phyloP scores from a whole-genome alignment of 495 filamentous ascomycete species.

The Poronia punctata region DNA sequence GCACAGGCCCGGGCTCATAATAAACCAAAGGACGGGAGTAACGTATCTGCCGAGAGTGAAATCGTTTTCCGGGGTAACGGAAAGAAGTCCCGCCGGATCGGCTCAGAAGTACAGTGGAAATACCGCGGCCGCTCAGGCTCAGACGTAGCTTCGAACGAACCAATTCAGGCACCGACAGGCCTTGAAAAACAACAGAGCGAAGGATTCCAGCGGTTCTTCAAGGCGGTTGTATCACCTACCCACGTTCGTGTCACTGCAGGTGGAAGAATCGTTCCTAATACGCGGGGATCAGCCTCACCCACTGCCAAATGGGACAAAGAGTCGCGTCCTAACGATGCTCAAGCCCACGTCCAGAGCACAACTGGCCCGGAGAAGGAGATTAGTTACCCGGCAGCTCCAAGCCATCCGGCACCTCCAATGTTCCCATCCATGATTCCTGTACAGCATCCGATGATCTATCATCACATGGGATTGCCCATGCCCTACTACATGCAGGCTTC shows the following conservation, averaged over 20 bases:
- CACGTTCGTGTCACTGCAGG: constrained; percentile 51
- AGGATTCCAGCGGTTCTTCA: constrained; percentile 50
- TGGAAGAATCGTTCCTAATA: constrained; percentile 51
- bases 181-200: constrained; percentile 40
- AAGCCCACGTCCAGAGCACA: constrained; percentile 7
- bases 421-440: constrained; percentile 10
- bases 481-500: constrained; percentile 10
- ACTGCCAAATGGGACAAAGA: constrained; percentile 36
- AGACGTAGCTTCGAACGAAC: constrained; percentile 28
- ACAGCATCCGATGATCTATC: constrained; percentile 5
- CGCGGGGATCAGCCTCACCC: constrained; percentile 38
- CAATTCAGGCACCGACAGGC: constrained; percentile 39
- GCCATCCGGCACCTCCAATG: constrained; percentile 16
- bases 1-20: constrained; percentile 7
- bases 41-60: constrained; percentile 17
- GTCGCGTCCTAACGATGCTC: constrained; percentile 11
- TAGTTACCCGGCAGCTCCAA: not conserved
- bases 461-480: constrained; percentile 20
- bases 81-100: not conserved
- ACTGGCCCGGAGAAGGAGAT: constrained; percentile 10
- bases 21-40: constrained; percentile 15
- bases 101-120: constrained; percentile 27
- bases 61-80: constrained; percentile 18
- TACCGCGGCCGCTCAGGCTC: constrained; percentile 35
- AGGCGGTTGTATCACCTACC: constrained; percentile 48